Base-by-base conservation (phyloP, 2,329 filamentous ascomycete species). In the Claviceps arundinis region DNA sequence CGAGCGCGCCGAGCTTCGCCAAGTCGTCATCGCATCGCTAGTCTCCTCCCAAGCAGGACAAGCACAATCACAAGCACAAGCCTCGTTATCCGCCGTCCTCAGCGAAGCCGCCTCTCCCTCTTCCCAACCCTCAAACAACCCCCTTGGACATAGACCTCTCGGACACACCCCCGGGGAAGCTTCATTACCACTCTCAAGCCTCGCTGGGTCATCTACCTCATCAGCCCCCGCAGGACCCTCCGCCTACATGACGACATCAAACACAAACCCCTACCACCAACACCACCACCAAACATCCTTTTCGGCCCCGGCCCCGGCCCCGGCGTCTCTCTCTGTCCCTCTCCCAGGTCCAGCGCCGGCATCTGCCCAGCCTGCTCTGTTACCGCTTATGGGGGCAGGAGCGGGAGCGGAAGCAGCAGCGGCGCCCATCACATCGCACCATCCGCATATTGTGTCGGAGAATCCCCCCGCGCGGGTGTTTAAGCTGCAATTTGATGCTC, bases 401-500 rank as follows among this genome's bases (percentile, higher is more conserved):
- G 30, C 9, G 30, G 30, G 30, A 4, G 9, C 30, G 9, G 26
- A 2, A 30, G 30, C 26, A 30, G 26, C 26, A 7, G 26, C 26
- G 9, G 37, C 50, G 9, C 43, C 38, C 2, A n/a, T 44, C 6
- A 51, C 54, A 2, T 57, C 58, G 13, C 61, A 71, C 42, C 72
- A 77, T 51, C 73, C 71, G 3, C 74, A 76, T 55, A 72, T 75
- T 9, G 62, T 65, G 1, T 64, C 67, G 40, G 76, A 79, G 56
- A 68, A 70, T 37, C 73, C 71, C 51, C 71, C 74, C 11, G 72
- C 75, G 7, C 70, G 93, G 24, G 87, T 98, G 3, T 98, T 97
- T 74, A 98, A 98, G 68, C 74, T 97, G 38, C 93, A 98, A 66
- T 98, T 96, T 59, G 93, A 98, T 64, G 87, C 89, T 1, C 80